Evolutionary conservation across 177 flowering plant genomes (phyloP), one percentile per base, ranked within the genome.

Genomic region (Telopea speciosissima): DNA sequence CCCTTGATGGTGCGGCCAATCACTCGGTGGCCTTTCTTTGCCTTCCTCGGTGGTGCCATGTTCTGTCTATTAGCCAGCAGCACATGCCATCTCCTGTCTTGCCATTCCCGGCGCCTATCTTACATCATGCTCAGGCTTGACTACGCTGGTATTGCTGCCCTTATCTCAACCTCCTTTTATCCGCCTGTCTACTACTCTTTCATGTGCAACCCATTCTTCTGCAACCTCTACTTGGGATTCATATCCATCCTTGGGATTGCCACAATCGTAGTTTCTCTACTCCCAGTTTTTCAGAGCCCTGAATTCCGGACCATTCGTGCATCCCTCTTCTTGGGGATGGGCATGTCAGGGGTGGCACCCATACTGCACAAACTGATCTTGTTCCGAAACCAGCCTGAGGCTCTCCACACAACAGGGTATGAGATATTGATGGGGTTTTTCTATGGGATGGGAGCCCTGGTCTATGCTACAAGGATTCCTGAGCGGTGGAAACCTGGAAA

Each of bases 181-280:
- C 99, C 99, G n/a, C 90, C 85, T 3, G 97, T 95, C 28, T 95
- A 92, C 85, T 95, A 95, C 82, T 92, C 99, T 62, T 95, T 95
- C 83, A 90, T 92, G 97, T 95, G 99, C 82, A 13, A 85, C 68
- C 99, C 99, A 0, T 85, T 92, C 79, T 89, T 89, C 78, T 85
- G 93, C 84, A 86, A 84, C 68, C 86, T 95, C 56, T 95, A 90
- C 83, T 8, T 95, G 79, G 91, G 93, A 23, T 87, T 88, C 79
- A 92, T 95, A 54, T 89, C 97, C 13, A 12, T 91, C 23, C 72
- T 95, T 22, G 97, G 99, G 21, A 74, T 91, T 4, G 87, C 87
- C 33, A 88, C 99, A 8, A 45, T 92, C 2, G 58, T 88, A 22
- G 78, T 79, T 58, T 95, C 97, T 26, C 88, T 95, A 63, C 69